Evolutionary conservation across 2,329 filamentous ascomycete species (phyloP).

Genomic region (Alternaria conjuncta): DNA sequence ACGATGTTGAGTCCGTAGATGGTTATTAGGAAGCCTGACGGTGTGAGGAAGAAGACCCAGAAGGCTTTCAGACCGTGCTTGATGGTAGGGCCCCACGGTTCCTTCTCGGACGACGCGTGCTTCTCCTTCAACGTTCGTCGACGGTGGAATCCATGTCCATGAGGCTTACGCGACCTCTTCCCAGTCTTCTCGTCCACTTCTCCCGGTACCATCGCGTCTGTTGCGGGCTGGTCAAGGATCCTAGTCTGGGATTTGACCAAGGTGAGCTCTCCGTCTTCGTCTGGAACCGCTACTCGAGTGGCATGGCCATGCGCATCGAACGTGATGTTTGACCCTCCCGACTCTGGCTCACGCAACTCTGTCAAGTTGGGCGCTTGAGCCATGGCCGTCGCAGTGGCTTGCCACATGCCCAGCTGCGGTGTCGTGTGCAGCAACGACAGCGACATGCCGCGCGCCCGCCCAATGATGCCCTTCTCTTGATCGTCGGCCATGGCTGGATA

Average conservation of each 20-base stretch:
- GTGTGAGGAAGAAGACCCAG: constrained; percentile 75
- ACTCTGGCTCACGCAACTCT: constrained; percentile 41
- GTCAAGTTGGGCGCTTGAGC: constrained; percentile 50
- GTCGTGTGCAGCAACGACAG: constrained; percentile 42
- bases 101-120: constrained; percentile 22
- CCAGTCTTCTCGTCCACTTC: neutral
- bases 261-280: constrained; percentile 17
- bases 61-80: constrained; percentile 65
- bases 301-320: constrained; percentile 22
- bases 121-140: constrained; percentile 29
- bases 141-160: neutral
- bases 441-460: constrained; percentile 35
- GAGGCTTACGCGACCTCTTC: neutral
- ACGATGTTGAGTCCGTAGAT: constrained; percentile 83
- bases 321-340: constrained; percentile 26
- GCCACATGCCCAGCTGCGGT: constrained; percentile 50
- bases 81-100: constrained; percentile 63
- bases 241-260: constrained; percentile 15
- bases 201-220: neutral
- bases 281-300: constrained; percentile 19
- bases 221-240: neutral
- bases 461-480: constrained; percentile 14
- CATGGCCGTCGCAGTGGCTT: constrained; percentile 50
- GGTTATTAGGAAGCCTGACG: constrained; percentile 75
- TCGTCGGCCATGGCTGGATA: constrained; percentile 9